Evolutionary conservation across 805 yeast species (phyloP), one percentile per base, ranked within the genome.

Genomic region (Cyberlindnera maritima): DNA sequence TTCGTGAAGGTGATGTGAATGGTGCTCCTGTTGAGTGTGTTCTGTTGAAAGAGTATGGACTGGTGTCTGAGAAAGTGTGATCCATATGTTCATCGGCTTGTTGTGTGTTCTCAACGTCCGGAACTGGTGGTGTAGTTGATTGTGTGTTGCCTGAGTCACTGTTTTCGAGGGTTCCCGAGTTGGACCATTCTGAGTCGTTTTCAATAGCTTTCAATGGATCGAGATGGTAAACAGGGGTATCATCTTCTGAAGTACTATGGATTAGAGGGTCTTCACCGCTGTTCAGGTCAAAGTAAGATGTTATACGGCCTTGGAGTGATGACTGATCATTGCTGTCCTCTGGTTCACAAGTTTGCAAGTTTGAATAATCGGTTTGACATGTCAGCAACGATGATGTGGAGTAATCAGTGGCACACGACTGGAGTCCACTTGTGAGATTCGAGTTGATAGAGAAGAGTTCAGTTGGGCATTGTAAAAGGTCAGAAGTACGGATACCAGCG

Each of bases 1-100:
- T 46, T 3, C 41, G 36, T 7, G 48, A 46, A 2, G 48, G 40
- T 14, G 43, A 33, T 6, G 28, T 3, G 13, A 39, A 18, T 14
- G 31, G 23, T 6, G 21, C 19, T 10, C 11, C n/a, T 4, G 7
- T 36, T 6, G 38, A 14, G 39, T 5, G 29, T 17, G 18, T 21
- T 31, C 31, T 28, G 31, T 28, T 12, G 5, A 12, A 28, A 28
- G 31, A 28, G n/a, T 28, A 28, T 28, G 31, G n/a, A 28, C 31
- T 28, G 7, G 31, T 28, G 13, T 28, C n/a, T 28, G 31, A 28
- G 11, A 28, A 12, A 5, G 5, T 13, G 13, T 4, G 13, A 7
- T 28, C 13, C 31, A 4, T n/a, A 32, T 32, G 9, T 4, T 32
- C 35, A n/a, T n/a, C n/a, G n/a, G n/a, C n/a, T n/a, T n/a, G n/a